Percentiles rank a stretch among this genome's conserved stretches.
Evolutionary conservation across 768 basidiomycete genomes (phyloP).

Genomic region (Coprinopsis marcescibilis): DNA sequence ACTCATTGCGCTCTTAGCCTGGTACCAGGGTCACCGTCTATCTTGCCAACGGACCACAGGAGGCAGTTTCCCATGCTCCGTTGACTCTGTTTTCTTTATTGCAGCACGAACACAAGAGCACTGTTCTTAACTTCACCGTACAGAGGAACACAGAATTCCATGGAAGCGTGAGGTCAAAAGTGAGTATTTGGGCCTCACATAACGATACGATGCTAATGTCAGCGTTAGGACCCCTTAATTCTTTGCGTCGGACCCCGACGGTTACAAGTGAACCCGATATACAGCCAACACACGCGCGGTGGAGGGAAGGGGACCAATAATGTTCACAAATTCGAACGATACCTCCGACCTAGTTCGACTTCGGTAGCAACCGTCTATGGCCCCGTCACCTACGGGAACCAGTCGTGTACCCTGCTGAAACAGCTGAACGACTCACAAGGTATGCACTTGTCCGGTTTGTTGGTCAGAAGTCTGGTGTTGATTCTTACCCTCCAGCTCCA

Average conservation of each 20-base stretch:
- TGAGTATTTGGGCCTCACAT: conserved; percentile 21
- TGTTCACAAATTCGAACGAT: conserved; percentile 95
- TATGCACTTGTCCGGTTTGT: conserved; percentile 23
- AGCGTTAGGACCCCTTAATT: conserved; percentile 72
- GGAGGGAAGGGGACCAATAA: conserved; percentile 93
- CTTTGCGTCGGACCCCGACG: conserved; percentile 87
- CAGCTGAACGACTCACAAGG: conserved; percentile 67
- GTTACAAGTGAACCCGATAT: conserved; percentile 79
- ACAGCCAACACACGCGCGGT: conserved; percentile 87
- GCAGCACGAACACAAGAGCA: conserved; percentile 95
- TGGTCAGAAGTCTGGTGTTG: conserved; percentile 2
- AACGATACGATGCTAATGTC: conserved; percentile 4
- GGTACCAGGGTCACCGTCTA: conserved; percentile 77
- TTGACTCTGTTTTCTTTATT: conserved; percentile 75
- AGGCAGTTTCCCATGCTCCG: conserved; percentile 40
- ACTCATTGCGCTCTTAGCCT: conserved; percentile 45
- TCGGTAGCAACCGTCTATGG: conserved; percentile 86
- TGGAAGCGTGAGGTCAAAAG: conserved; percentile 88
- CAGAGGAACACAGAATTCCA: conserved; percentile 94
- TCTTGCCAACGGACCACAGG: conserved; percentile 69
- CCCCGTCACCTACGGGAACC: conserved; percentile 82
- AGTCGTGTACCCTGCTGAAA: conserved; percentile 70
- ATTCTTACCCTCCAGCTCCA: conserved; percentile 42
- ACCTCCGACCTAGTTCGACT: conserved; percentile 74
- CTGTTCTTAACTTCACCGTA: conserved; percentile 86